Evolutionary conservation across 306 rosid genomes (phyloP).

Genomic region (Senna tora): DNA sequence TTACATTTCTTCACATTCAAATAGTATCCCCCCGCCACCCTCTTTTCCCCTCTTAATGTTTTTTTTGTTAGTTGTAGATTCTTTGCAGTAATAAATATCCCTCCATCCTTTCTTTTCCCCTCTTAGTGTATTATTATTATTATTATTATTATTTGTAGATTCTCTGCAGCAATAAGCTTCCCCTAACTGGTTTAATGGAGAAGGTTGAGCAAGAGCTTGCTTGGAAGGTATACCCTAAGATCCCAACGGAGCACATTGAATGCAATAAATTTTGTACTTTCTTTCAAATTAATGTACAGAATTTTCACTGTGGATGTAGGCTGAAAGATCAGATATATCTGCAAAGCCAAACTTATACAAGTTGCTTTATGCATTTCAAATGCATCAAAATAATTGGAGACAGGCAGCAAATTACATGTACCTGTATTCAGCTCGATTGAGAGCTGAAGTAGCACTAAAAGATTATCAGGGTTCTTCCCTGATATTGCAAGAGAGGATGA

Average conservation of each 20-base stretch:
- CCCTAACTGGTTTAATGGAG: slow-evolving; percentile 86
- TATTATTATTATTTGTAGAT: slow-evolving; percentile 53
- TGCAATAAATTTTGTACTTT: slow-evolving; percentile 35
- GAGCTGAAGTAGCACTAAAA: slow-evolving; percentile 60
- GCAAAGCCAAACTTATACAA: slow-evolving; percentile 89
- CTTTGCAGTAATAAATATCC: slow-evolving; percentile 88
- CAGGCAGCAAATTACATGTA: slow-evolving; percentile 85
- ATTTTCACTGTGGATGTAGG: slow-evolving; percentile 58
- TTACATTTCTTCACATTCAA: slow-evolving; percentile 10
- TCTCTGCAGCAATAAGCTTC: slow-evolving; percentile 86
- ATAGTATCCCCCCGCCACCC: background rate
- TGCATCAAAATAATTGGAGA: slow-evolving; percentile 89
- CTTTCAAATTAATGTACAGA: slow-evolving; percentile 12
- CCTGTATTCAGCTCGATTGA: slow-evolving; percentile 79
- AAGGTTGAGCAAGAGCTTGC: slow-evolving; percentile 98
- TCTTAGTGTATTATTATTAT: background rate
- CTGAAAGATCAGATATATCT: slow-evolving; percentile 85
- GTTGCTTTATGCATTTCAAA: slow-evolving; percentile 91
- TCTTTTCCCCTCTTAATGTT: background rate
- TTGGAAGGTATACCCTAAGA: slow-evolving; percentile 72
- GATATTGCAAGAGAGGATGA: slow-evolving; percentile 76
- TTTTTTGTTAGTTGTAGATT: slow-evolving; percentile 56
- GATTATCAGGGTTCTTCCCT: slow-evolving; percentile 59
- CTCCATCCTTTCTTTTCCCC: background rate
- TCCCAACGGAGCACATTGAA: slow-evolving; percentile 29